These are phyloP conservation scores for Candida qinlingensis DNA, from an alignment of 805 yeast species.

Conservation along the genomic window DNA sequence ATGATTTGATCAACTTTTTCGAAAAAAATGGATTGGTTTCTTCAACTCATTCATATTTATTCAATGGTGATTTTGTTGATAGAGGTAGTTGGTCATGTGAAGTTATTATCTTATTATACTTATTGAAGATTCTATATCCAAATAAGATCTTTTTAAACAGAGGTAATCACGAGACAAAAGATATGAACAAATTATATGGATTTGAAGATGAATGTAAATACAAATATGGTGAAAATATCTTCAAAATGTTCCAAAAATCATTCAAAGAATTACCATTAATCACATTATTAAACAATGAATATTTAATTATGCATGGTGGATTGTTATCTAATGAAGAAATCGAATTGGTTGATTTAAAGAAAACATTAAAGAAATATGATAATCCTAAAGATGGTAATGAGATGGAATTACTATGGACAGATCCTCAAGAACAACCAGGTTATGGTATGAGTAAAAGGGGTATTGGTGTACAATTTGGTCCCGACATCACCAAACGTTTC, in stretches of 20 bases:
- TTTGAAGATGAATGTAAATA: slow-evolving; percentile 93
- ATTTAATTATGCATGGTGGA: slow-evolving; percentile 94
- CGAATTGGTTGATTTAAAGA: slow-evolving; percentile 67
- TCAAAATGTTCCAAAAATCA: slow-evolving; percentile 78
- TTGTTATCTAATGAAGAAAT: slow-evolving; percentile 73
- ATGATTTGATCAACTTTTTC: slow-evolving; percentile 81
- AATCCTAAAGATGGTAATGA: slow-evolving; percentile 91
- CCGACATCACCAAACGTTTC: slow-evolving; percentile 82
- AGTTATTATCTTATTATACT: slow-evolving; percentile 76
- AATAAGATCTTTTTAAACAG: slow-evolving; percentile 68
- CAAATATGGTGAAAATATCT: slow-evolving; percentile 77
- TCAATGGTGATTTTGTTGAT: slow-evolving; percentile 97
- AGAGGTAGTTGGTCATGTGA: slow-evolving; percentile 98
- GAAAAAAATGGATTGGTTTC: slow-evolving; percentile 66
- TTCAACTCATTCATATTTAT: slow-evolving; percentile 63
- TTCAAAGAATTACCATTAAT: slow-evolving; percentile 86
- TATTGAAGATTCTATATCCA: slow-evolving; percentile 75
- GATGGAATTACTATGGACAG: slow-evolving; percentile 97
- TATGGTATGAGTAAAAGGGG: slow-evolving; percentile 90
- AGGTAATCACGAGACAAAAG: slow-evolving; percentile 95
- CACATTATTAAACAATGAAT: slow-evolving; percentile 69
- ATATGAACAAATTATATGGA: slow-evolving; percentile 95
- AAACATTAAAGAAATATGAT: slow-evolving; percentile 68
- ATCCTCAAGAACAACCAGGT: slow-evolving; percentile 78
- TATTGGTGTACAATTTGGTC: slow-evolving; percentile 94